A percentile compares a stretch with the other conserved stretches of the same genome.
Evolutionary conservation across 306 rosid species (phyloP).

Genomic region (Acacia confusa): DNA sequence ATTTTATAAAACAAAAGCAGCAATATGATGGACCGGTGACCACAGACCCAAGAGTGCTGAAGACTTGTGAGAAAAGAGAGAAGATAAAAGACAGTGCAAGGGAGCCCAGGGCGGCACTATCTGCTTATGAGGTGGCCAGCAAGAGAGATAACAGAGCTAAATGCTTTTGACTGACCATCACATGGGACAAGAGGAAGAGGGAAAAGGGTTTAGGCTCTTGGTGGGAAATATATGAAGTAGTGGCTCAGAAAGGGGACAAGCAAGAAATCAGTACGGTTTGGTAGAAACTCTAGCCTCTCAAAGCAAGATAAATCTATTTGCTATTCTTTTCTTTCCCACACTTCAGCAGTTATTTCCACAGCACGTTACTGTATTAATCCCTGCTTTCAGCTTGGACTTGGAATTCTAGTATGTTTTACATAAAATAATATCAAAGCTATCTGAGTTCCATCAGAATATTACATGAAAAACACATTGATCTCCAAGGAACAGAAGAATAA

Average conservation of each 20-base stretch:
- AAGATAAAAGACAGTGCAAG: neutral
- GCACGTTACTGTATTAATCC: neutral
- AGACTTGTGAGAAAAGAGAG: neutral
- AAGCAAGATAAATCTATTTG: neutral
- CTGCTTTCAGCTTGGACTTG: neutral
- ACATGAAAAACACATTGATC: conserved; percentile 24
- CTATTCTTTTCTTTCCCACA: neutral
- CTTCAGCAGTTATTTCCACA: neutral
- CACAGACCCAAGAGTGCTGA: neutral
- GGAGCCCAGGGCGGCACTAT: neutral
- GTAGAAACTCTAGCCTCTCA: neutral
- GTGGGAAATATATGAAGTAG: neutral
- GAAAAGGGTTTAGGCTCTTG: neutral
- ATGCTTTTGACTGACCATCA: neutral
- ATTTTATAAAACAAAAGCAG: neutral
- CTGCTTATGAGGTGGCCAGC: neutral
- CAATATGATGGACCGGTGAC: neutral
- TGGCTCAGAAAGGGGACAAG: neutral
- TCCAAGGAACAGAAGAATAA: conserved; percentile 32
- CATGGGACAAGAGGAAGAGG: neutral
- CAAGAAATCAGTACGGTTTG: neutral
- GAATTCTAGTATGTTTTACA: neutral
- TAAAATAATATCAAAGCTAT: neutral
- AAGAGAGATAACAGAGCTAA: neutral
- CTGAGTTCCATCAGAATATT: neutral